Base-by-base conservation (phyloP, 495 filamentous ascomycete genomes). In the Penicillium robsamsonii region DNA sequence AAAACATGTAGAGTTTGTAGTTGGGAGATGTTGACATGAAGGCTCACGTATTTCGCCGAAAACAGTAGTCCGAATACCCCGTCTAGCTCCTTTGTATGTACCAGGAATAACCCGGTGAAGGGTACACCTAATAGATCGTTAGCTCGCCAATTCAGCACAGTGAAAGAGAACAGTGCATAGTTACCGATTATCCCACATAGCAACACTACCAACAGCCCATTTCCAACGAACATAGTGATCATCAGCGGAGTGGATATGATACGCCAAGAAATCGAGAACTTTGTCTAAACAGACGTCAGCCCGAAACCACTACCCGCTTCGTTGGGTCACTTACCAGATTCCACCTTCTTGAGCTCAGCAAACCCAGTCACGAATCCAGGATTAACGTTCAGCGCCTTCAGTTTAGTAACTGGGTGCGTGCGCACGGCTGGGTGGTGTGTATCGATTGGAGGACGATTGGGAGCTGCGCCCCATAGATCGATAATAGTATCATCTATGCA, bases 141-240 rank as follows among this genome's bases (percentile, higher is more conserved):
- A 25, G 45, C n/a, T n/a, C 9, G 9, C 42, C 37, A 41, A 18
- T 2, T 4, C 25, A 8, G 13, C 10, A 8, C 11, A 9, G 13
- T 3, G 4, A 47, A 25, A 4, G 15, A 17, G 24, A 41, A 60
- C 9, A 13, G 27, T 30, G 24, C 10, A 0, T 27, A 40, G 17
- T 12, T 40, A 72, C 62, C 74, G 61, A 62, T 83, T 83, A 55
- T 83, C 79, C 79, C 79, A 84, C 67, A 84, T 76, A 7, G 79
- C 79, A 13, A 82, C 73, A 43, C 71, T 74, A 4, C 81, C 81
- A 38, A 79, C 76, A n/a, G 66, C 67, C 81, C 79, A 84, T 57
- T 81, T 82, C 75, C 76, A 81, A 6, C 79, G 66, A 13, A 81
- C 78, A 47, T 69, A 70, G 56, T 81, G 76, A 56, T 84, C 79